Evolutionary conservation across 805 yeast genomes (phyloP).

Genomic region (Schwanniomyces pseudopolymorphus): DNA sequence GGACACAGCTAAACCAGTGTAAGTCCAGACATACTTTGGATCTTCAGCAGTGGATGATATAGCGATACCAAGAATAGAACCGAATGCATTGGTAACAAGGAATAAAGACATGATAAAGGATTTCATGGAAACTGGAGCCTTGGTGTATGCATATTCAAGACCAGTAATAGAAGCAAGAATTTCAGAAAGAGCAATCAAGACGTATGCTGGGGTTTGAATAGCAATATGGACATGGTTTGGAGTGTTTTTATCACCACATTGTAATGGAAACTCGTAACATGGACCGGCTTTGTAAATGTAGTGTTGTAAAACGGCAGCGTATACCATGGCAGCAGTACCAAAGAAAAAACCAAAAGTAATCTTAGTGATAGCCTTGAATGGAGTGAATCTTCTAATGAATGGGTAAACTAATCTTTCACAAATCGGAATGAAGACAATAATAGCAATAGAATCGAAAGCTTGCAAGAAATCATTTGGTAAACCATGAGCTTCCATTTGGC

Average conservation of each 20-base stretch:
- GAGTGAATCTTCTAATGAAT: conserved; percentile 44
- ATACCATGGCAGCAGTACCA: conserved; percentile 65
- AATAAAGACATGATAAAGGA: conserved; percentile 64
- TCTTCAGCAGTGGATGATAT: conserved; percentile 63
- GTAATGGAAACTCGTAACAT: conserved; percentile 62
- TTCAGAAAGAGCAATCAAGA: conserved; percentile 71
- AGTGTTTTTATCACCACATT: conserved; percentile 46
- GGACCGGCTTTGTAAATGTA: conserved; percentile 70
- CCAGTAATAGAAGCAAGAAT: conserved; percentile 81
- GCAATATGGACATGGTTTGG: conserved; percentile 67
- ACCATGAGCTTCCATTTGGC: conserved; percentile 70
- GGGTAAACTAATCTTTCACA: conserved; percentile 58
- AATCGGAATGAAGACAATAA: conserved; percentile 76
- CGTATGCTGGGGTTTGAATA: conserved; percentile 70
- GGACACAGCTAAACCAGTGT: conserved; percentile 59
- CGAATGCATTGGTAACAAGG: conserved; percentile 71
- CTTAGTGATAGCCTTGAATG: conserved; percentile 69
- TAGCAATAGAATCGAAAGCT: conserved; percentile 71
- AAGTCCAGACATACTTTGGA: conserved; percentile 72
- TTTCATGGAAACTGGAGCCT: conserved; percentile 72
- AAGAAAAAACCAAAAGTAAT: conserved; percentile 69
- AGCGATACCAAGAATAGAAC: conserved; percentile 76
- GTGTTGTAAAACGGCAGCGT: conserved; percentile 75
- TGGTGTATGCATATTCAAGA: conserved; percentile 79
- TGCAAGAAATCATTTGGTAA: conserved; percentile 80